Evolutionary conservation across 371 early-diverging fungal genomes (phyloP).

Genomic region (Batkoa obscura): DNA sequence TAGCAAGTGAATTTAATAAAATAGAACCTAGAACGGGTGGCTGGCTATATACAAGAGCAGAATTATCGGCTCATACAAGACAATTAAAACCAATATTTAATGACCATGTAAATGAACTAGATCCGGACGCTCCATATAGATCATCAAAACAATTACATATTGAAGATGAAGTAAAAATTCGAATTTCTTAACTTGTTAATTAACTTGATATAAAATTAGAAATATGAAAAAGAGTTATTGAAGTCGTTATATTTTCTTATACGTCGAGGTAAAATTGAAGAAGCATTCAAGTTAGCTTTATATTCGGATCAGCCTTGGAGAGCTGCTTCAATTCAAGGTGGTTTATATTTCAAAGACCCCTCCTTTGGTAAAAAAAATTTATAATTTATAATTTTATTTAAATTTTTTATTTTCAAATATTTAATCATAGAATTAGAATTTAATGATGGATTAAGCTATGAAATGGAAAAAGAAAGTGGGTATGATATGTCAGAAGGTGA

Average conservation of each 20-base stretch:
- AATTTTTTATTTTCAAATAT: too few species aligned
- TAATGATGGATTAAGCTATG: too few species aligned
- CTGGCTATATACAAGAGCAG: neutral
- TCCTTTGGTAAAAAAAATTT: neutral
- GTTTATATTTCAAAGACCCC: neutral
- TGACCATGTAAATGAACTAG: neutral
- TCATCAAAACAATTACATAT: neutral
- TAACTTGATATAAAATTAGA: neutral
- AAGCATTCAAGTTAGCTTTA: neutral
- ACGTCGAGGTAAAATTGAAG: neutral
- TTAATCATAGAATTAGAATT: too few species aligned
- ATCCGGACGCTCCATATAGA: neutral
- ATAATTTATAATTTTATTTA: too few species aligned
- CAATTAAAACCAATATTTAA: neutral
- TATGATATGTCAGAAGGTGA: neutral
- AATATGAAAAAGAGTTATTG: neutral
- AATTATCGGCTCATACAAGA: neutral
- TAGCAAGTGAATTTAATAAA: neutral
- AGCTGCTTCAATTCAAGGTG: neutral
- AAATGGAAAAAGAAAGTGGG: too few species aligned
- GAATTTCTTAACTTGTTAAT: neutral
- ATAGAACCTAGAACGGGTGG: neutral
- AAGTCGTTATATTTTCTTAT: neutral
- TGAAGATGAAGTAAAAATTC: neutral
- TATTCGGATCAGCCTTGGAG: neutral